These are phyloP conservation scores for Epichloe elymi DNA, from an alignment of 2,329 filamentous ascomycete species.

Conservation along the genomic window DNA sequence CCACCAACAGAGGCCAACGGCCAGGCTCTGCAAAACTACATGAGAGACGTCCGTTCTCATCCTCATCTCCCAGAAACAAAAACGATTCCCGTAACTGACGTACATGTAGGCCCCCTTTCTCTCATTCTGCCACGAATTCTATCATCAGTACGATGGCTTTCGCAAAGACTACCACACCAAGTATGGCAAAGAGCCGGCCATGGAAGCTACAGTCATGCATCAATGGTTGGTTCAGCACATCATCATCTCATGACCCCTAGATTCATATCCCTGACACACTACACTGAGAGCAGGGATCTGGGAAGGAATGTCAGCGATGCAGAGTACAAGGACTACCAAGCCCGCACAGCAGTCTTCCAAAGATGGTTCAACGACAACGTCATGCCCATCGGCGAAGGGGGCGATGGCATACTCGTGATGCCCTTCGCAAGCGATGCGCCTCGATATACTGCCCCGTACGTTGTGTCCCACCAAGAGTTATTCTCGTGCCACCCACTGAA, in stretches of 20 bases:
- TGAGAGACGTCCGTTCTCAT: conserved; percentile 14
- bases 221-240: conserved; percentile 15
- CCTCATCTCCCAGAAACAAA: background rate
- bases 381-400: conserved; percentile 8
- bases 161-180: conserved; percentile 12
- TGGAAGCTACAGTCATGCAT: conserved; percentile 16
- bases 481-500: background rate
- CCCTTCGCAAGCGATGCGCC: conserved; percentile 9
- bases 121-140: conserved; percentile 21
- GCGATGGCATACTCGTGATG: conserved; percentile 13
- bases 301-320: conserved; percentile 13
- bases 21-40: conserved; percentile 14
- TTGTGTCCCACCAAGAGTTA: background rate
- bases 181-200: conserved; percentile 14
- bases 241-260: background rate
- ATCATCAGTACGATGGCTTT: conserved; percentile 17
- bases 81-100: background rate
- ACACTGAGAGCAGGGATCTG: conserved; percentile 10
- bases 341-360: conserved; percentile 16
- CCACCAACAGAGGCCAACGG: conserved; percentile 12
- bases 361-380: conserved; percentile 20
- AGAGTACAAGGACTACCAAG: conserved; percentile 11
- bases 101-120: conserved; percentile 15
- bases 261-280: background rate
- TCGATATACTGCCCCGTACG: conserved; percentile 9